Evolutionary conservation across 805 yeast species (phyloP).

Genomic region (Starmerella vaccinii): DNA sequence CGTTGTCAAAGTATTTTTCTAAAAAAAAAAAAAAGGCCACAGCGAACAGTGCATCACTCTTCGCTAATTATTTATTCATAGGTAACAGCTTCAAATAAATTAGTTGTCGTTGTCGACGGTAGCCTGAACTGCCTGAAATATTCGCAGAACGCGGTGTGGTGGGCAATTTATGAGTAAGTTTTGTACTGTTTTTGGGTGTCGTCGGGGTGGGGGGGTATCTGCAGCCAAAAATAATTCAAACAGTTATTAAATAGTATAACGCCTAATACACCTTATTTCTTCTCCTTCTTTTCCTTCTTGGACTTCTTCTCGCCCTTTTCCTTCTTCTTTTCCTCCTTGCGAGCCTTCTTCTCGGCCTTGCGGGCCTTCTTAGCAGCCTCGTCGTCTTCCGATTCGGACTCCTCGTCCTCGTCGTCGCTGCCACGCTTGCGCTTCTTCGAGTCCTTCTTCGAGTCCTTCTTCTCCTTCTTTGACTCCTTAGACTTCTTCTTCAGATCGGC

Average conservation of each 20-base stretch:
- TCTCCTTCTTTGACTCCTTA: slow-evolving; percentile 19
- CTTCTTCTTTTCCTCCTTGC: slow-evolving; percentile 20
- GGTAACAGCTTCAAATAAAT: too few species aligned
- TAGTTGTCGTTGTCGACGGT: too few species aligned
- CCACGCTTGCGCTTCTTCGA: slow-evolving; percentile 5
- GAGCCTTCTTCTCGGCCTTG: slow-evolving; percentile 22
- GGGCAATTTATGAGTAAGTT: too few species aligned
- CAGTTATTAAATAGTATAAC: slow-evolving; percentile 3
- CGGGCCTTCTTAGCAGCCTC: slow-evolving; percentile 20
- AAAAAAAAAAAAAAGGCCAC: neutral
- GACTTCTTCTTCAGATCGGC: slow-evolving; percentile 18
- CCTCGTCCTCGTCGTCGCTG: slow-evolving; percentile 12
- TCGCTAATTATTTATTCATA: neutral
- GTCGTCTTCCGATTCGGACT: slow-evolving; percentile 19
- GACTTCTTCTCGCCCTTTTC: slow-evolving; percentile 23
- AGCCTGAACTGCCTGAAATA: too few species aligned
- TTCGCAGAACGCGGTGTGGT: too few species aligned
- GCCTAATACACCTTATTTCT: slow-evolving; percentile 7
- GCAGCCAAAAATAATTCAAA: neutral
- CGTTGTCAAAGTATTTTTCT: slow-evolving; percentile 41
- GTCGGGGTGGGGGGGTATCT: too few species aligned
- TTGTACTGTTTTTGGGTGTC: neutral
- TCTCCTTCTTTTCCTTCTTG: slow-evolving; percentile 20
- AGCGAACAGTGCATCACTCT: neutral
- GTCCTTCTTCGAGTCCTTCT: slow-evolving; percentile 17